Evolutionary conservation across 768 basidiomycete genomes (phyloP).

Genomic region (Tylopilus cervinicoccineus): DNA sequence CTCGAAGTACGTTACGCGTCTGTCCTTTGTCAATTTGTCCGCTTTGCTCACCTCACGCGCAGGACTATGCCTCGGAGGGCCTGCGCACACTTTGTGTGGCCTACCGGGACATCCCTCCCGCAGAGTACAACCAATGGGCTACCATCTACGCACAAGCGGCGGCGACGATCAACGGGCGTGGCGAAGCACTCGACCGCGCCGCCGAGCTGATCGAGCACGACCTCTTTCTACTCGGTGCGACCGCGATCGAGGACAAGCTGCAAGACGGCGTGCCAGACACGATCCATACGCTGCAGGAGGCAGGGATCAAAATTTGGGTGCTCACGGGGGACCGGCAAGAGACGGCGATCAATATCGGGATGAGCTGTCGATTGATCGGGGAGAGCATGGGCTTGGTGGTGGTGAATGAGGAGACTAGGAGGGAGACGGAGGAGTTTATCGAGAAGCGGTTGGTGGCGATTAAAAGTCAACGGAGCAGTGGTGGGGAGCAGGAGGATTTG

Average conservation of each 20-base stretch:
- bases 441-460: constrained; percentile 87
- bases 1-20: constrained; percentile 62
- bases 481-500: constrained; percentile 91
- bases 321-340: constrained; percentile 97
- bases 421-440: constrained; percentile 81
- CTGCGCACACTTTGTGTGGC: constrained; percentile 95
- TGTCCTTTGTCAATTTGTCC: no score
- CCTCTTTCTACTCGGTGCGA: constrained; percentile 88
- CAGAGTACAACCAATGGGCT: constrained; percentile 89
- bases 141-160: constrained; percentile 89
- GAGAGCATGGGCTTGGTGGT: constrained; percentile 99
- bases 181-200: constrained; percentile 90
- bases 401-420: constrained; percentile 84
- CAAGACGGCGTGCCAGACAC: constrained; percentile 99
- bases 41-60: not conserved
- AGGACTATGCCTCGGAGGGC: constrained; percentile 98
- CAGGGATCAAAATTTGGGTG: constrained; percentile 99
- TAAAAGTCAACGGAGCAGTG: constrained; percentile 86
- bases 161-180: constrained; percentile 90
- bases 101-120: constrained; percentile 85
- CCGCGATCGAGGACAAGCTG: constrained; percentile 97
- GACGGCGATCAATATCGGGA: constrained; percentile 98
- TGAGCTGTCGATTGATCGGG: constrained; percentile 94
- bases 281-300: constrained; percentile 96
- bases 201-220: constrained; percentile 97